These are phyloP conservation scores for Rehmannia glutinosa DNA, from an alignment of 257 asterid species.

Conservation along the genomic window DNA sequence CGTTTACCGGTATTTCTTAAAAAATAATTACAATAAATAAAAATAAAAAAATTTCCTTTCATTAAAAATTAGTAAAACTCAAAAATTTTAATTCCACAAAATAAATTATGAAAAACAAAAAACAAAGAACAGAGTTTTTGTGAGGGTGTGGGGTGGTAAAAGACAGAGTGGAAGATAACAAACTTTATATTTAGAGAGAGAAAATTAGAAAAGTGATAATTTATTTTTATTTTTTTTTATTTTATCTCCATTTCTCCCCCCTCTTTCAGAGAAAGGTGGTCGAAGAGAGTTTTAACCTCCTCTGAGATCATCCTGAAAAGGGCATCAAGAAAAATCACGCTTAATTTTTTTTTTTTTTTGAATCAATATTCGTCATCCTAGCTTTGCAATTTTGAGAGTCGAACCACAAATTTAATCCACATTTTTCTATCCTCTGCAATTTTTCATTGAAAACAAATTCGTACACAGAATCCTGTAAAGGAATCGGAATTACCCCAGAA, in stretches of 20 bases:
- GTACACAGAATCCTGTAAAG: conserved; percentile 17
- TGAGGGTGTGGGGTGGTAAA: conserved; percentile 19
- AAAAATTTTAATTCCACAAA: neutral
- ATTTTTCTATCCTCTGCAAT: conserved; percentile 21
- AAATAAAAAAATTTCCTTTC: too few relatives aligned
- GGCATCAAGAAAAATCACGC: conserved; percentile 41
- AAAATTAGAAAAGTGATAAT: conserved; percentile 34
- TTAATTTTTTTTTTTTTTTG: conserved; percentile 10
- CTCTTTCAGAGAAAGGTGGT: conserved; percentile 83
- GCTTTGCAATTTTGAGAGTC: conserved; percentile 26
- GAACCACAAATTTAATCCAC: conserved; percentile 18
- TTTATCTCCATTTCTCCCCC: too few relatives aligned
- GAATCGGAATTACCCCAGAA: conserved; percentile 3
- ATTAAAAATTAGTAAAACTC: too few relatives aligned
- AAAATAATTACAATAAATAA: too few relatives aligned
- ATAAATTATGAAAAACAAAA: neutral
- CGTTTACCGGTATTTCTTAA: too few relatives aligned
- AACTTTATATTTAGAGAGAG: conserved; percentile 29
- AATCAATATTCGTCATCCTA: neutral
- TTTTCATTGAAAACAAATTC: conserved; percentile 3
- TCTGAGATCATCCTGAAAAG: conserved; percentile 92
- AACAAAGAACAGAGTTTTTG: neutral
- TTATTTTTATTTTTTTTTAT: conserved; percentile 19
- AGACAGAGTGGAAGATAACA: conserved; percentile 14
- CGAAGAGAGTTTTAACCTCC: conserved; percentile 81